phyloP scores from a whole-genome alignment of 805 yeast genomes.

The Metschnikowia peoriensis region DNA sequence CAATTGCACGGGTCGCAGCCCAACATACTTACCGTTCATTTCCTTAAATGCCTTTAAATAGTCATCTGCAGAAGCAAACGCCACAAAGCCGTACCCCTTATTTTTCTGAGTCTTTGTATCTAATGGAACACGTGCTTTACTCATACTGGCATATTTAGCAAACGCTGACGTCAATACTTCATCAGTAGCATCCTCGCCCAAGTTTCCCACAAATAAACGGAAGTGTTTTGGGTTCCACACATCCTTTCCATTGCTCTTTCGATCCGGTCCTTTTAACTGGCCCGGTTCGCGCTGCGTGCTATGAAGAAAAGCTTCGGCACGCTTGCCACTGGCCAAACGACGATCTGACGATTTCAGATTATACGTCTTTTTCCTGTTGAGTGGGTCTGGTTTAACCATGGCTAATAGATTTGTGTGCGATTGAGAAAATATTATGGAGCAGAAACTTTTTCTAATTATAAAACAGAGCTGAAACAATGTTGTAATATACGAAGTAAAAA shows the following conservation, averaged over 20 bases:
- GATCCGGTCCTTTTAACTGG: background rate
- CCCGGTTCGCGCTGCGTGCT: constrained; percentile 2
- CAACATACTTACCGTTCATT: constrained; percentile 74
- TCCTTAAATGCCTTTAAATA: constrained; percentile 70
- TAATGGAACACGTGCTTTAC: constrained; percentile 58
- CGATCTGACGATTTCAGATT: constrained; percentile 53
- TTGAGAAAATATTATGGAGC: background rate
- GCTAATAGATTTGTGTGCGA: background rate
- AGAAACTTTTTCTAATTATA: background rate
- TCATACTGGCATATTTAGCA: constrained; percentile 48
- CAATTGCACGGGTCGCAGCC: constrained; percentile 68
- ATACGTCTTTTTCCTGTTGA: constrained; percentile 19
- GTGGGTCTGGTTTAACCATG: constrained; percentile 6
- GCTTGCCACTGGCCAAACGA: constrained; percentile 50
- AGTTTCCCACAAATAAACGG: constrained; percentile 71
- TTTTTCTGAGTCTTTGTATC: constrained; percentile 47
- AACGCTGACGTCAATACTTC: constrained; percentile 56
- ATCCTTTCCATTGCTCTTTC: constrained; percentile 27
- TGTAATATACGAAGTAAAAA: too few relatives aligned
- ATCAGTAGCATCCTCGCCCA: constrained; percentile 66
- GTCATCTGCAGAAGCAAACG: constrained; percentile 63
- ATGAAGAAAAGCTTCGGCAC: constrained; percentile 32
- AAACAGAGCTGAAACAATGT: background rate
- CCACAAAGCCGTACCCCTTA: constrained; percentile 75
- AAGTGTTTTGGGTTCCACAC: constrained; percentile 75